These are phyloP conservation scores for Pythium biforme DNA, from an alignment of 352 stramenopile genomes.

Conservation along the genomic window DNA sequence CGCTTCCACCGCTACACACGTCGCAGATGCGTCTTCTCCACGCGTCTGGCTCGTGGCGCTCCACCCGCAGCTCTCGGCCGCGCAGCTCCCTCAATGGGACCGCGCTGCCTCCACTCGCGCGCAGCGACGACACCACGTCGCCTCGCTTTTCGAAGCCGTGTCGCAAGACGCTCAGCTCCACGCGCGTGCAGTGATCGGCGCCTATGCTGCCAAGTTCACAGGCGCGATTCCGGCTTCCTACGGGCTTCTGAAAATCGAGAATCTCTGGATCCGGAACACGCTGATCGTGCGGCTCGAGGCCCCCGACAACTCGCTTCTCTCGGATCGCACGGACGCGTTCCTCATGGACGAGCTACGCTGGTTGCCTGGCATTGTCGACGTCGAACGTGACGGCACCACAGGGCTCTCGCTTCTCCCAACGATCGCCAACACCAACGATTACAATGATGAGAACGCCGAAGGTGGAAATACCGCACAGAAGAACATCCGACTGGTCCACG, in stretches of 20 bases:
- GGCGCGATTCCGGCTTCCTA: background rate
- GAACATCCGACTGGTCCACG: conserved; percentile 54
- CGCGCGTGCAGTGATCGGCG: conserved; percentile 8
- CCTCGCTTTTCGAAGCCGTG: background rate
- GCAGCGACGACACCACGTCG: conserved; percentile 25
- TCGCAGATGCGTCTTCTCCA: background rate
- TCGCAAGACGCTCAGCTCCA: background rate
- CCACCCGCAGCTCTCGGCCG: conserved; percentile 28
- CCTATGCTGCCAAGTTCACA: background rate
- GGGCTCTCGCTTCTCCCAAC: conserved; percentile 18
- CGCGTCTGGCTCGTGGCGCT: conserved; percentile 44
- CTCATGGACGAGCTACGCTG: conserved; percentile 28
- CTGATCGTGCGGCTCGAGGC: conserved; percentile 32
- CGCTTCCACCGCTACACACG: background rate
- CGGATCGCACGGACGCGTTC: conserved; percentile 8
- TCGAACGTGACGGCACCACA: conserved; percentile 38
- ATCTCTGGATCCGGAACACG: conserved; percentile 65
- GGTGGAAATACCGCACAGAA: conserved; percentile 22
- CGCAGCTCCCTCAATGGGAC: conserved; percentile 9
- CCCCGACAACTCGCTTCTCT: background rate
- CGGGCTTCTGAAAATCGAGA: conserved; percentile 9
- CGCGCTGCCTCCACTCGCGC: background rate
- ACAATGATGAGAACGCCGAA: background rate
- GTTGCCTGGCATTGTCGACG: conserved; percentile 41
- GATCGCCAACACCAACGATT: conserved; percentile 10